A percentile compares a stretch with the other conserved stretches of the same genome.
These are phyloP conservation scores for Globisporangium solare DNA, from an alignment of 352 stramenopile genomes.

Conservation along the genomic window DNA sequence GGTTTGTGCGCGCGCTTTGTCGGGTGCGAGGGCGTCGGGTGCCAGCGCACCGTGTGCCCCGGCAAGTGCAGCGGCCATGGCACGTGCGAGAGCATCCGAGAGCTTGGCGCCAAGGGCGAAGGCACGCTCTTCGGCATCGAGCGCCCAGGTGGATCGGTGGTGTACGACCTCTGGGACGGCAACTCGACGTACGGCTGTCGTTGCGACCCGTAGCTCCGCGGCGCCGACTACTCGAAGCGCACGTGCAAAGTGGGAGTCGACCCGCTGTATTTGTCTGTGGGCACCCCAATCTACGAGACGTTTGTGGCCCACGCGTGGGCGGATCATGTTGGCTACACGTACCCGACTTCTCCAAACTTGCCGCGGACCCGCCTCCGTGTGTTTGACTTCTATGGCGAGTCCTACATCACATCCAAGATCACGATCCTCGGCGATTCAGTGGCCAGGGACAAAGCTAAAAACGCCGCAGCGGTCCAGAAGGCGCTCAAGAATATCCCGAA, in stretches of 20 bases:
- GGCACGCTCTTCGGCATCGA: slow-evolving; percentile 39
- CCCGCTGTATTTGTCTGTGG: slow-evolving; percentile 46
- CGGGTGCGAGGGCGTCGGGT: slow-evolving; percentile 87
- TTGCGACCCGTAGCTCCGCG: slow-evolving; percentile 86
- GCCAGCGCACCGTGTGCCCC: slow-evolving; percentile 70
- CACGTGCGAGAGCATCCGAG: slow-evolving; percentile 62
- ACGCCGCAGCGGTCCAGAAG: slow-evolving; percentile 14
- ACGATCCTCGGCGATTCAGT: slow-evolving; percentile 22
- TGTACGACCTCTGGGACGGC: slow-evolving; percentile 79
- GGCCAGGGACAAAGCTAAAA: neutral
- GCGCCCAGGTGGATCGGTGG: slow-evolving; percentile 12
- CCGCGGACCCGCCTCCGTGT: slow-evolving; percentile 44
- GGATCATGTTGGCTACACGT: neutral
- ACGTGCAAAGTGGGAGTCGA: slow-evolving; percentile 71
- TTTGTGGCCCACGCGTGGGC: slow-evolving; percentile 43
- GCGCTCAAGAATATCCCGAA: slow-evolving; percentile 52
- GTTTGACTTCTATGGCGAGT: slow-evolving; percentile 66
- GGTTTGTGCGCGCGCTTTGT: slow-evolving; percentile 87
- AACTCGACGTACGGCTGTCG: slow-evolving; percentile 82
- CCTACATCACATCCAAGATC: slow-evolving; percentile 58
- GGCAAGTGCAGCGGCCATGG: slow-evolving; percentile 67
- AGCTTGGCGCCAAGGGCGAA: slow-evolving; percentile 44
- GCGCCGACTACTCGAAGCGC: slow-evolving; percentile 72
- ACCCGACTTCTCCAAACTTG: neutral
- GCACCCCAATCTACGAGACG: slow-evolving; percentile 33